phyloP scores from a whole-genome alignment of 495 filamentous ascomycete species.

The Neurospora sp. region DNA sequence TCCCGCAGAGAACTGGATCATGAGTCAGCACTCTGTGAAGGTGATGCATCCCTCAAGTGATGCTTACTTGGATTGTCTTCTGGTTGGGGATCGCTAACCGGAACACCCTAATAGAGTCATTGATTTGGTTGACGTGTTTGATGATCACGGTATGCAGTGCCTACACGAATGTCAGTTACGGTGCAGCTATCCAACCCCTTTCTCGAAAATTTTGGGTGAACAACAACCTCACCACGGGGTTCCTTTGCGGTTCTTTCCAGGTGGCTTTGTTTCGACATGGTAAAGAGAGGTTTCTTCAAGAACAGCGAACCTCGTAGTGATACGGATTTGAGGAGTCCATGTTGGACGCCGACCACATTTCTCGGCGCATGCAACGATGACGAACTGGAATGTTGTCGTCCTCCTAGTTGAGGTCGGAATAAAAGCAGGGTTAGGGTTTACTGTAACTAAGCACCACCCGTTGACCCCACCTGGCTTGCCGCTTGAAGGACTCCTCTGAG shows the following conservation, averaged over 20 bases:
- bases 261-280: conserved; percentile 27
- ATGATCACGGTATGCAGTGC: conserved; percentile 31
- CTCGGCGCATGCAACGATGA: background rate
- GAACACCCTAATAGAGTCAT: conserved; percentile 29
- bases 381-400: background rate
- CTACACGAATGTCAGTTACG: conserved; percentile 19
- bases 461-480: background rate
- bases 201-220: background rate
- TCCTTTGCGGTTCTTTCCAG: conserved; percentile 61
- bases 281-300: background rate
- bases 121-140: conserved; percentile 21
- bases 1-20: conserved; percentile 61
- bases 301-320: background rate
- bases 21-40: background rate
- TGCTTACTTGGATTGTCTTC: conserved; percentile 17
- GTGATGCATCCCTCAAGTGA: conserved; percentile 1
- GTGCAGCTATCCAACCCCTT: background rate
- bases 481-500: background rate
- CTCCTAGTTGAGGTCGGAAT: background rate
- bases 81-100: conserved; percentile 21
- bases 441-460: background rate
- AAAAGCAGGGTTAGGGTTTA: background rate
- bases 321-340: background rate
- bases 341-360: background rate
- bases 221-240: conserved; percentile 47